phyloP scores from a whole-genome alignment of 2,329 filamentous ascomycete species.

The Clarireedia homoeocarpa region DNA sequence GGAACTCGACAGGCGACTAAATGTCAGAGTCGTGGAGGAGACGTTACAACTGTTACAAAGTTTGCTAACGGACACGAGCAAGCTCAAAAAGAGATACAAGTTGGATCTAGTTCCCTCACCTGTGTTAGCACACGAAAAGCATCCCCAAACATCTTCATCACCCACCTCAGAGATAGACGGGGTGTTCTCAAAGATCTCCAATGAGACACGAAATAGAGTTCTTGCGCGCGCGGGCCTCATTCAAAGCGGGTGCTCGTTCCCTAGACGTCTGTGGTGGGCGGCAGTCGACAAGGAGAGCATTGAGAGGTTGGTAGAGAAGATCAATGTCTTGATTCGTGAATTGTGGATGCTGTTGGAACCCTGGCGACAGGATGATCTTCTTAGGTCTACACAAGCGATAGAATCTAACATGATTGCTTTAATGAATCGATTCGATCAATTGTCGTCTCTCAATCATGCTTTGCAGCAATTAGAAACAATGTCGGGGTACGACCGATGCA shows the following conservation, averaged over 20 bases:
- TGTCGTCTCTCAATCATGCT: neutral
- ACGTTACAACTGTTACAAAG: constrained; percentile 13
- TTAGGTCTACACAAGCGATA: neutral
- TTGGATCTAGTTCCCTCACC: constrained; percentile 3
- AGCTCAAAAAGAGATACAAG: constrained; percentile 18
- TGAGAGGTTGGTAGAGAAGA: constrained; percentile 13
- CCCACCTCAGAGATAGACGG: neutral
- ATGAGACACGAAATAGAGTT: neutral
- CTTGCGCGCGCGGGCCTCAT: neutral
- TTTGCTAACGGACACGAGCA: constrained; percentile 12
- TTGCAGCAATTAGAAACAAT: neutral
- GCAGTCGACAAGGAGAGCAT: constrained; percentile 17
- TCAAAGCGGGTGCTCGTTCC: constrained; percentile 6
- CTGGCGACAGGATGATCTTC: neutral
- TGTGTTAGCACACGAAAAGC: neutral
- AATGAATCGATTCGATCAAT: neutral
- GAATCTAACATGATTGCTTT: neutral
- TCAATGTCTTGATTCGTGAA: constrained; percentile 13
- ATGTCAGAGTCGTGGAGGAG: constrained; percentile 14
- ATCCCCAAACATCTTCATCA: neutral
- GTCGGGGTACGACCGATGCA: neutral
- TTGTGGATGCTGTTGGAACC: constrained; percentile 15
- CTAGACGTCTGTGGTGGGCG: constrained; percentile 20
- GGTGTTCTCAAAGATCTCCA: neutral
- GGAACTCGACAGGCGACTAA: constrained; percentile 14